Evolutionary conservation across 2,329 filamentous ascomycete genomes (phyloP), one percentile per base, ranked within the genome.

Genomic region (Colletotrichum tabaci): DNA sequence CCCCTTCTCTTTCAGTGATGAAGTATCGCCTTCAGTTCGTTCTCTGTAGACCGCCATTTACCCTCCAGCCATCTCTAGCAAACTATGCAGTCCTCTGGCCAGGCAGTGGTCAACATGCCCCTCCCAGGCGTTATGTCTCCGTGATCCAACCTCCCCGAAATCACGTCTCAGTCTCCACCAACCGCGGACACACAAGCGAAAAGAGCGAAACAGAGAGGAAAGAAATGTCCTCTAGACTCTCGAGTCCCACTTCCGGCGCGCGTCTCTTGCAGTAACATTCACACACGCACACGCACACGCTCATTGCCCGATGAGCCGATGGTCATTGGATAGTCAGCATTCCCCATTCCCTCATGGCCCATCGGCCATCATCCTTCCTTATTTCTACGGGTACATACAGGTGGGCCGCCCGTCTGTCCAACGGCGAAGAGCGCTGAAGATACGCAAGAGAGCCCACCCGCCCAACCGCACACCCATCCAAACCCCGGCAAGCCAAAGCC

Each of bases 141-240:
- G 55, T 44, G 53, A 40, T 63, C 72, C 72, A 74, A 66, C 73
- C 74, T 74, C 73, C 71, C 62, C 64, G 35, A 69, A 75, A 73
- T 73, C 73, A 73, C 71, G 73, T 74, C 73, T 72, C 67, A 61
- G 74, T 75, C 74, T 73, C 73, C 67, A 69, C 64, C 49, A 61
- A 35, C 58, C 15, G n/a, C 30, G 52, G 18, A 55, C 46, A 62
- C 60, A 30, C n/a, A 23, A 16, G n/a, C 21, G 15, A 16, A 21
- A 18, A 61, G 46, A 61, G 46, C 7, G 47, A 50, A 8, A 26
- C 30, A 12, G n/a, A 50, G 40, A 56, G 49, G 23, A 23, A 61
- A 44, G 63, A 68, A 55, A 58, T 30, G 61, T 3, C 35, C 6
- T n/a, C 38, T 50, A 55, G 40, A 68, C 66, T 65, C 42, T 57